Percentiles rank a stretch among this genome's conserved stretches.
These are phyloP conservation scores for Ramaria sp. DNA, from an alignment of 768 basidiomycete species.

Conservation along the genomic window DNA sequence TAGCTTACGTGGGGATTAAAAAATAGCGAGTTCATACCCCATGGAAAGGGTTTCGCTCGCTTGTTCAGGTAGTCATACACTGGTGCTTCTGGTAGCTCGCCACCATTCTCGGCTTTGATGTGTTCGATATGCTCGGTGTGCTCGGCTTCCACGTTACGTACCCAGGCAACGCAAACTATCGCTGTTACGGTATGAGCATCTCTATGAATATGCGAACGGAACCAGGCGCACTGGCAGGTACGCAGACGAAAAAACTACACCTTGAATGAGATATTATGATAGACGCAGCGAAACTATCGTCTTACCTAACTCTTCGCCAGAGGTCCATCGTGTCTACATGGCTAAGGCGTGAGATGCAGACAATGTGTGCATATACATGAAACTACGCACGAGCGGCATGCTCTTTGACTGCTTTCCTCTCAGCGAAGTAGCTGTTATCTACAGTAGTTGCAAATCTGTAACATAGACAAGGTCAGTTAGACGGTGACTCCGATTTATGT, in stretches of 20 bases:
- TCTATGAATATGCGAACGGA: background rate
- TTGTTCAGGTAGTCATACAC: slow-evolving; percentile 71
- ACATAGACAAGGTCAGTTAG: background rate
- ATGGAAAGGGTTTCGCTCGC: slow-evolving; percentile 71
- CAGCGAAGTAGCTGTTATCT: slow-evolving; percentile 28
- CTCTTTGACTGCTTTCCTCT: slow-evolving; percentile 47
- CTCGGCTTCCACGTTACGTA: slow-evolving; percentile 43
- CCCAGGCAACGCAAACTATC: slow-evolving; percentile 29
- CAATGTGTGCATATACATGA: slow-evolving; percentile 7
- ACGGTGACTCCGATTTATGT: no score
- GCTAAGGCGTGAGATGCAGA: background rate
- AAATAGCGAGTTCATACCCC: slow-evolving; percentile 78
- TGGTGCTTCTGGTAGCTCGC: slow-evolving; percentile 58
- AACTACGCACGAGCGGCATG: slow-evolving; percentile 53
- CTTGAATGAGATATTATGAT: background rate
- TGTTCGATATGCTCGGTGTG: slow-evolving; percentile 66
- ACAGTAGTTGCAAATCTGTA: slow-evolving; percentile 8
- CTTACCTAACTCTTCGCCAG: slow-evolving; percentile 82
- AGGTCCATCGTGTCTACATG: slow-evolving; percentile 59
- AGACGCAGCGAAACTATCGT: background rate
- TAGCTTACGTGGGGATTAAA: slow-evolving; percentile 58
- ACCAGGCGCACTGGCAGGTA: slow-evolving; percentile 56
- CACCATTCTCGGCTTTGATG: slow-evolving; percentile 60
- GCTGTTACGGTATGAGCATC: slow-evolving; percentile 17
- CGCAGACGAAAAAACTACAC: slow-evolving; percentile 58